Base-by-base conservation (phyloP, 805 yeast genomes). In the Myxozyma kluyveri region DNA sequence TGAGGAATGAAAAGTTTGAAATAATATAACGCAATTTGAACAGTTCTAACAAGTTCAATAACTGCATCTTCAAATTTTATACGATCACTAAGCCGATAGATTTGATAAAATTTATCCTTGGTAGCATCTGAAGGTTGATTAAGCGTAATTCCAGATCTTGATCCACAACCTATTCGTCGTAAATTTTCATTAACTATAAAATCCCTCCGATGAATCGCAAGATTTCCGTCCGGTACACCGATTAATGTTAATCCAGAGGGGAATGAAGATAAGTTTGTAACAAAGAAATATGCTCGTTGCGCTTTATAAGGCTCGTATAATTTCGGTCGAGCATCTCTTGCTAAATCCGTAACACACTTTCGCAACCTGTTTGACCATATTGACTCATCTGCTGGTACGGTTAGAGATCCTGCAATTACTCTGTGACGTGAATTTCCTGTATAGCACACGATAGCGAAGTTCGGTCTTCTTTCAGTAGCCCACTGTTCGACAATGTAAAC, bases 401-500 rank as follows among this genome's bases (percentile, higher is more conserved):
- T 72, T 17, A 86, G 76, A 52, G 83, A 75, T 32, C 78, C 79
- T 1, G 83, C 95, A 18, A 73, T 67, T 0, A 88, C 77, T 26
- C 70, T 69, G 60, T 88, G 86, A n/a, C 74, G 73, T 3, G 79
- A 65, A 63, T 88, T 86, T 2, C 99, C 99, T 0, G 98, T 91
- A 67, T 79, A 93, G 0, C 91, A 80, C 1, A 93, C 81, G 17
- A 91, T 83, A 3, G 86, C 75, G 1, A 84, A 82, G 10, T 81
- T 71, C n/a, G 31, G 24, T 38, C 78, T 74, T 41, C 98, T 73
- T 52, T 82, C 83, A 31, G 84, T 76, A 2, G 86, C 84, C 99
- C 99, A 93, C 67, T 91, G 97, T 67, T 93, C 98, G 9, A 91
- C 96, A 35, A 93, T 74, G 66, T 93, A 93, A 14, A 86, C 78